Evolutionary conservation across 2,329 filamentous ascomycete genomes (phyloP), one percentile per base, ranked within the genome.

Genomic region (Botrytis fabae): DNA sequence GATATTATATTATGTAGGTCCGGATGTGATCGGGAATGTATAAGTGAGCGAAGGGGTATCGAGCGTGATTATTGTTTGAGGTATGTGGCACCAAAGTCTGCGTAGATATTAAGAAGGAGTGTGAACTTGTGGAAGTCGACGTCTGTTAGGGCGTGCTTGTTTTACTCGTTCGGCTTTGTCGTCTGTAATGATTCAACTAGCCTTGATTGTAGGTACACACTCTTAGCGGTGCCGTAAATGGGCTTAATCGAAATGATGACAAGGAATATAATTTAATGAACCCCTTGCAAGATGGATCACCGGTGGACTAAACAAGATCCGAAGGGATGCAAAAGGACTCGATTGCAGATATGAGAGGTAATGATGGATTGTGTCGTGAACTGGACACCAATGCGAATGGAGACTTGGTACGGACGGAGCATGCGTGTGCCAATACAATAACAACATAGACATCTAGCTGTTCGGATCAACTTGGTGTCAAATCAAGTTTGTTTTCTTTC

Each of bases 241-340:
- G 38, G 28, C 63, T 51, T n/a, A 65, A 65, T 65, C 44, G 63
- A 66, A 71, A 71, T 63, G 69, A 71, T 63, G 69, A 51, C 69
- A 51, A 66, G 64, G 64, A 54, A 57, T 40, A 35, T 46, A 12
- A 59, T 68, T 32, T 54, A 54, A 72, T 57, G 61, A 72, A 44
- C n/a, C 38, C 64, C 62, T 32, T 63, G 60, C 60, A 42, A 63
- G n/a, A 40, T n/a, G 14, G 38, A 38, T 38, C 38, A 38, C 35
- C 35, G 7, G 35, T 38, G 35, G 57, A 12, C 32, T n/a, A n/a
- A 20, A 12, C 46, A 48, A 25, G 46, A 48, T 48, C 22, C 46
- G 25, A 25, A n/a, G 40, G 60, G 60, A 62, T 14, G 22, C 8
- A 46, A 35, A 35, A 48, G 28, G 62, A 65, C 62, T 48, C 28